Conservation (phyloP, 78 protist genomes). For the Dictyostelium firmibasis region DNA sequence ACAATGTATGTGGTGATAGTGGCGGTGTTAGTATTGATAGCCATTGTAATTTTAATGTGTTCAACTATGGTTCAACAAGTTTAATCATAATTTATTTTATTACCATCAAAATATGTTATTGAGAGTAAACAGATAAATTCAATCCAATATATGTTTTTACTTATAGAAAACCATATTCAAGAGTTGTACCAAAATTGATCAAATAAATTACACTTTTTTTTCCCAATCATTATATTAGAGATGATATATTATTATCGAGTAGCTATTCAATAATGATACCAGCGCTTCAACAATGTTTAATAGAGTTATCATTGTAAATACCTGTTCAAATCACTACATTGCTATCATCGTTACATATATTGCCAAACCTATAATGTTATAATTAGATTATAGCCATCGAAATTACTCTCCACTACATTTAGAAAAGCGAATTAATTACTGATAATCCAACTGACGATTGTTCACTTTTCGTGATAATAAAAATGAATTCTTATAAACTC, state of each 20-base stretch:
- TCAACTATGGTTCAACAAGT: conserved; percentile 9
- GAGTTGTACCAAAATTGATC: conserved; percentile 13
- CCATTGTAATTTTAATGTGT: no score
- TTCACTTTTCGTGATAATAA: conserved; percentile 25
- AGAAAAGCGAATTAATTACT: conserved; percentile 87
- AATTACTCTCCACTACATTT: conserved; percentile 3
- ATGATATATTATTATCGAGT: conserved; percentile 21
- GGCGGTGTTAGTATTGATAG: no score
- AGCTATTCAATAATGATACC: conserved; percentile 9
- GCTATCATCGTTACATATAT: conserved; percentile 84
- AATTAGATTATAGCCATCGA: conserved; percentile 58
- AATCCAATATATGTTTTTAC: conserved; percentile 8
- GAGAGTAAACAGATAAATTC: conserved; percentile 28
- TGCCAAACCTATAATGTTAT: conserved; percentile 88
- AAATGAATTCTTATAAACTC: conserved; percentile 21
- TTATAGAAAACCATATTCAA: conserved; percentile 6
- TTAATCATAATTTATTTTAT: background rate
- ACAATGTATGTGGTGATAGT: no score
- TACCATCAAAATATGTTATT: background rate
- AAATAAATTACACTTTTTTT: conserved; percentile 24
- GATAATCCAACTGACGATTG: conserved; percentile 88
- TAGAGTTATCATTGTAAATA: conserved; percentile 94
- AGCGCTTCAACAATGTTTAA: conserved; percentile 70
- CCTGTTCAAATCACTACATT: conserved; percentile 88
- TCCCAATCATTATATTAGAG: conserved; percentile 81